phyloP scores from a whole-genome alignment of 176 grass and related monocot genomes.

The Avena atlantica region DNA sequence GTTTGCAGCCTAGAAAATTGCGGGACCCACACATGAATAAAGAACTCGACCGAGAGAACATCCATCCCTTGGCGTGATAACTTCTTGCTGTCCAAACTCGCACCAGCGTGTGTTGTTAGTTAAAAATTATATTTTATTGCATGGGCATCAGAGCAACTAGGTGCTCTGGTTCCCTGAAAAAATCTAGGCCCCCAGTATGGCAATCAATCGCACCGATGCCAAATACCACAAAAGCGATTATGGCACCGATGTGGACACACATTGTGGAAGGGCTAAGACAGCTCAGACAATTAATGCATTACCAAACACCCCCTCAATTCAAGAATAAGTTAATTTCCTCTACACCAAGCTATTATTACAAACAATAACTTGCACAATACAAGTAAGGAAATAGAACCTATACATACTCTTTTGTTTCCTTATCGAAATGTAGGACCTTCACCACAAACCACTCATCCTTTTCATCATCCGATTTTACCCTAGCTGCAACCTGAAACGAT shows the following conservation, averaged over 20 bases:
- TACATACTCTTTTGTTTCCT: constrained; percentile 94
- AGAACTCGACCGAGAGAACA: background rate
- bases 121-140: background rate
- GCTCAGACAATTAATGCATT: constrained; percentile 15
- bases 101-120: background rate
- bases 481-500: constrained; percentile 93
- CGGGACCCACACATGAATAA: background rate
- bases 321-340: constrained; percentile 14
- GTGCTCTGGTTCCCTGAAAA: background rate
- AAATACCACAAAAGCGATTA: background rate
- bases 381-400: constrained; percentile 20
- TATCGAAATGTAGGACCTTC: constrained; percentile 95
- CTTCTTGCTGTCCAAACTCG: background rate
- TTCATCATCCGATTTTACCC: constrained; percentile 81
- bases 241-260: background rate
- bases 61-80: background rate
- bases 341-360: background rate
- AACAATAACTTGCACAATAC: background rate
- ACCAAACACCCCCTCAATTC: constrained; percentile 9
- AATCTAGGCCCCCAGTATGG: background rate
- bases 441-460: constrained; percentile 97
- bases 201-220: background rate
- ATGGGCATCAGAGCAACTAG: background rate
- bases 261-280: background rate
- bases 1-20: background rate